These are phyloP conservation scores for Lichtheimia ramosa DNA, from an alignment of 371 early-diverging fungal species.

Conservation along the genomic window DNA sequence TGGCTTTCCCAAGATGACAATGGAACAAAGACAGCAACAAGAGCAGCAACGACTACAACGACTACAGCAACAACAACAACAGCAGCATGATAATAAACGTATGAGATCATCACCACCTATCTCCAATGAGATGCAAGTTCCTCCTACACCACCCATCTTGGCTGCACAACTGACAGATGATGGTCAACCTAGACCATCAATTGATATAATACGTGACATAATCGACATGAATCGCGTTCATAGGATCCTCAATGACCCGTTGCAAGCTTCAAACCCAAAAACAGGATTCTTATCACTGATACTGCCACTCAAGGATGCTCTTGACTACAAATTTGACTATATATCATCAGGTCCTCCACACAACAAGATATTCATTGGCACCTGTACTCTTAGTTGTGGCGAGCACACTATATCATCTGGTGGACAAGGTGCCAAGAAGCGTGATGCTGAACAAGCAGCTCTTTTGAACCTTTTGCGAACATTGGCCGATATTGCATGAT, in stretches of 20 bases:
- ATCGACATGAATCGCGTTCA: not conserved
- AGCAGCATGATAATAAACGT: not conserved
- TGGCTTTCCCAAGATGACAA: not conserved
- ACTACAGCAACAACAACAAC: not conserved
- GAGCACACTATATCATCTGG: not conserved
- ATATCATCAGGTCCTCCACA: conserved; percentile 2
- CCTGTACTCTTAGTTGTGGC: not conserved
- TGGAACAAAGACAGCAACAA: not conserved
- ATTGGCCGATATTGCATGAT: not conserved
- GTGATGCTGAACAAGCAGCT: conserved; percentile 4
- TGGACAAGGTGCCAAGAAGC: conserved; percentile 1
- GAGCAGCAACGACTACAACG: not conserved
- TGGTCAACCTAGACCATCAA: too few species aligned
- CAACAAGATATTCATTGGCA: not conserved
- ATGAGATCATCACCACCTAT: not conserved
- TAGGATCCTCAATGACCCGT: conserved; percentile 5
- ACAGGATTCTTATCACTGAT: too few species aligned
- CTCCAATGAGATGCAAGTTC: not conserved
- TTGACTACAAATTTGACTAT: too few species aligned
- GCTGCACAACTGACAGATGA: too few species aligned
- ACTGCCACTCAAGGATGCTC: too few species aligned
- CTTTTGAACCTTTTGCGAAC: conserved; percentile 1
- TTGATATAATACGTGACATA: too few species aligned
- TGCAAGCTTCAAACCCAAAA: conserved; percentile 8
- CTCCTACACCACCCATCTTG: not conserved